Base-by-base conservation (phyloP, 768 basidiomycete genomes). In the Boletus reticulatus region DNA sequence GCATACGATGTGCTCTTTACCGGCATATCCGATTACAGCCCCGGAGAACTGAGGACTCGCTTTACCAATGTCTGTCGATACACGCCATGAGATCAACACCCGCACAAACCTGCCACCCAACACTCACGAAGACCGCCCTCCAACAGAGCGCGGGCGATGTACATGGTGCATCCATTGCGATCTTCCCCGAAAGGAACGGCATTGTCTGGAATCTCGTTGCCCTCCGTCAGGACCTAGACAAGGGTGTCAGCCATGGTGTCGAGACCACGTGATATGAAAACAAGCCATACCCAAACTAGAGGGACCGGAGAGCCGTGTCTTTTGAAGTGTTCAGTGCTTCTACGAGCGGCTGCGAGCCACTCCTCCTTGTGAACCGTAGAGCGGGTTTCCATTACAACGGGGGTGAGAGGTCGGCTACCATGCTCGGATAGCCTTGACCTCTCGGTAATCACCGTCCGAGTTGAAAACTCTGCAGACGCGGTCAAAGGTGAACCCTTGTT, bases 161-260 rank as follows among this genome's bases (percentile, higher is more conserved):
- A 71, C 50, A 61, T 20, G 34, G 67, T 61, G 4, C 42, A 53
- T 10, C 70, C 70, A 42, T 66, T 65, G 50, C 66, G 64, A 44
- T 71, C 70, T 57, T 71, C 63, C 14, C 68, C 67, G 24, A 71
- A 71, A 13, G 70, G 71, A 48, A 71, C 64, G 1, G 70, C 70
- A n/a, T 70, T 73, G 38, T 72, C 62, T 6, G 70, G 70, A n/a
- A 71, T 73, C n/a, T 56, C 44, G 41, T 52, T 71, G 5, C 64
- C 67, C 50, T 73, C 69, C 0, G 64, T 66, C 50, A 71, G 43
- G 38, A 71, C 61, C 70, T 71, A 20, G n/a, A 39, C 0, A 32
- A 24, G 4, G 14, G 19, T 8, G 27, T 34, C 7, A 48, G 24
- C 14, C 19, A 19, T 42, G 32, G 19, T 38, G 13, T 39, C 27